These are phyloP conservation scores for Trametes villosa DNA, from an alignment of 768 basidiomycete genomes.

Conservation along the genomic window DNA sequence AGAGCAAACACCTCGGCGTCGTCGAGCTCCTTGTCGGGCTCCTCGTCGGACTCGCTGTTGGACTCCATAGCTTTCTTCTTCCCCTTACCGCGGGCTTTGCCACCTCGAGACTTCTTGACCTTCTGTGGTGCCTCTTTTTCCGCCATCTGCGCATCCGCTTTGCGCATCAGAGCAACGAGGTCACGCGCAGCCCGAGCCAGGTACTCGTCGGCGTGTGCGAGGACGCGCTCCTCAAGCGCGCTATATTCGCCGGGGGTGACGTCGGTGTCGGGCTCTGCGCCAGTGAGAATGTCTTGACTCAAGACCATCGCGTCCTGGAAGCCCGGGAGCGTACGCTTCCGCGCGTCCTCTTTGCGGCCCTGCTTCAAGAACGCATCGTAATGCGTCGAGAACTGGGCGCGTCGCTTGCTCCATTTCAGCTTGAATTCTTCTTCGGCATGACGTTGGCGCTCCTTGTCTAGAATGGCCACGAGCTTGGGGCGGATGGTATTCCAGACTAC, in stretches of 20 bases:
- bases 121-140: too few species aligned
- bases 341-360: not conserved
- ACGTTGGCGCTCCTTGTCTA: not conserved
- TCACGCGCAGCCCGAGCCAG: not conserved
- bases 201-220: not conserved
- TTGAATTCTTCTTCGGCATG: not conserved
- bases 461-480: not conserved
- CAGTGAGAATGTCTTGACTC: not conserved
- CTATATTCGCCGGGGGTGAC: not conserved
- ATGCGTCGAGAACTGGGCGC: not conserved
- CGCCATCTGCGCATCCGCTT: not conserved
- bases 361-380: not conserved
- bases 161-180: not conserved
- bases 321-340: conserved; percentile 4
- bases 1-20: not conserved
- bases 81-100: not conserved
- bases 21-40: not conserved
- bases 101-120: too few species aligned
- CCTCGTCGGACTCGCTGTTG: not conserved
- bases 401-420: not conserved
- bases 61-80: not conserved
- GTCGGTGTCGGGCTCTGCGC: not conserved
- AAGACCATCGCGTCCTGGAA: not conserved
- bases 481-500: conserved; percentile 10
- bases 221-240: not conserved